phyloP scores from a whole-genome alignment of 2,329 filamentous ascomycete species.

The Aspergillus tubingensis region DNA sequence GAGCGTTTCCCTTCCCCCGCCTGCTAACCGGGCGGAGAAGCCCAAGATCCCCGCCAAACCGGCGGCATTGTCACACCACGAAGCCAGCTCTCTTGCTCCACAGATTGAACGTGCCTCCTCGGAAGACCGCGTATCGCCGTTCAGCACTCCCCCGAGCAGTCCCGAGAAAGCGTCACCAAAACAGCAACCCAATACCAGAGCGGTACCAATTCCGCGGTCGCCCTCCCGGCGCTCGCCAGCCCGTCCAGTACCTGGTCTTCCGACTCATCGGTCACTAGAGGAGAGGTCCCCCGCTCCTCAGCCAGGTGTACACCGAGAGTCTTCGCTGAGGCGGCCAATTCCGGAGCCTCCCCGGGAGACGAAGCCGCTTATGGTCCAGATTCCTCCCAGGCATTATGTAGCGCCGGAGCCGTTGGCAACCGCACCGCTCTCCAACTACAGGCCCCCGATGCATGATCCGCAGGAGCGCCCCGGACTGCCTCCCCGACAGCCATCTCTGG shows the following conservation, averaged over 20 bases:
- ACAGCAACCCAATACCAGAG: conserved; percentile 17
- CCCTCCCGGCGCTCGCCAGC: conserved; percentile 22
- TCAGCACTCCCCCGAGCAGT: conserved; percentile 81
- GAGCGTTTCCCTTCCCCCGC: conserved; percentile 62
- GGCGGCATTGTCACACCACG: conserved; percentile 35
- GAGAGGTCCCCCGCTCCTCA: conserved; percentile 28
- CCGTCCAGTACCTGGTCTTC: conserved; percentile 30
- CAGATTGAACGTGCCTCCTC: conserved; percentile 28
- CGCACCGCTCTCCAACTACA: conserved; percentile 43
- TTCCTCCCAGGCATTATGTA: conserved; percentile 28
- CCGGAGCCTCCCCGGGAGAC: conserved; percentile 30
- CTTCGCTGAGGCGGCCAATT: conserved; percentile 30
- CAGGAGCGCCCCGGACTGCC: conserved; percentile 54
- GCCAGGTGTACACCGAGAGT: conserved; percentile 25
- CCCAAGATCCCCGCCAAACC: conserved; percentile 62
- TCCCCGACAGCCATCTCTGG: conserved; percentile 36
- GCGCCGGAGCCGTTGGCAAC: conserved; percentile 23
- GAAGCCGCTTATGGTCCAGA: conserved; percentile 37
- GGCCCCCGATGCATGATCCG: conserved; percentile 28
- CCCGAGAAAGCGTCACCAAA: conserved; percentile 58
- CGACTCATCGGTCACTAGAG: conserved; percentile 30
- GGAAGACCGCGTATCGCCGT: conserved; percentile 68
- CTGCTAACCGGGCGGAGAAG: conserved; percentile 79
- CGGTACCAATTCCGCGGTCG: conserved; percentile 19
- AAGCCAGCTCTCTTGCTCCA: conserved; percentile 31